Evolutionary conservation across 495 filamentous ascomycete species (phyloP), one percentile per base, ranked within the genome.

Genomic region (Penicillium waksmanii): DNA sequence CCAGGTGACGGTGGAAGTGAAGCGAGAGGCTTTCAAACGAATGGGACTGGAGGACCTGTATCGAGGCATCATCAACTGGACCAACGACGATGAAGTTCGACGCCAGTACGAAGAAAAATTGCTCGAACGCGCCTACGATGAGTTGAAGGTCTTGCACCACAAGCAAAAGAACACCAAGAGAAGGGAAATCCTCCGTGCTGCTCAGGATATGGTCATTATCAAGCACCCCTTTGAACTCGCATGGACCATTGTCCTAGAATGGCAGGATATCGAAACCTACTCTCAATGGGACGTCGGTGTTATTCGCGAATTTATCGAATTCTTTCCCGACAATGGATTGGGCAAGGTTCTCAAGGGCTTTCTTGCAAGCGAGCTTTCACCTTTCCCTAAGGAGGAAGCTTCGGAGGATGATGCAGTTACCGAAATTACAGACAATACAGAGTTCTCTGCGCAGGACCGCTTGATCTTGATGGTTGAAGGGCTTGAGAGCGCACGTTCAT

Each of bases 151-250:
- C 46, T 70, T 89, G 17, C 85, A 87, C 5, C 59, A 73, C 6
- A 81, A 87, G 23, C 67, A 87, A 51, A 98, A 97, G 69, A 57
- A 69, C 3, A 71, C 74, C 5, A 92, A 96, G 66, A 80, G 89
- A 33, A 76, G 83, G 15, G 84, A 89, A 42, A 88, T 96, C 2
- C 72, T 83, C 66, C 88, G 88, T 53, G 72, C 92, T 44, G 93
- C 93, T 0, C 84, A 86, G 47, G 95, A 92, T 56, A 92, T 98
- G 87, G 94, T 98, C 50, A 93, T 97, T 61, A 90, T 98, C 68
- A 93, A 94, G 61, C 92, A 97, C 68, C 92, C 92, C 1, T 97
- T 89, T 73, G 84, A 89, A 56, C 78, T 96, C 21, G 95, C 95
- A 3, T 98, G 95, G 95, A 87, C 88, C 56, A 89, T 96, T 60